phyloP scores from a whole-genome alignment of 2,329 filamentous ascomycete genomes.

The Botrytis byssoidea region DNA sequence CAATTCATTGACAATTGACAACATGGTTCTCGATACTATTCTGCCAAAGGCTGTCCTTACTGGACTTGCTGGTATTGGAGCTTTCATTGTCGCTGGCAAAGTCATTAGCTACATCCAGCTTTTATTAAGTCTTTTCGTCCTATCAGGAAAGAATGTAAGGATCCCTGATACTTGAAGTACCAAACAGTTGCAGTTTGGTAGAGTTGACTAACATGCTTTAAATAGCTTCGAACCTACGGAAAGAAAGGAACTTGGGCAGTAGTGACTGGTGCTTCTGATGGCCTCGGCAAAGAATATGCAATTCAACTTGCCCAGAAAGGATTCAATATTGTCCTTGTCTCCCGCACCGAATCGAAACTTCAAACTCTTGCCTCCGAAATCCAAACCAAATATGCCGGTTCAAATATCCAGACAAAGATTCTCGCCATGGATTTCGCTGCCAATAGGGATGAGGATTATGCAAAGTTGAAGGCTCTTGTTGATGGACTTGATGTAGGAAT shows the following conservation, averaged over 20 bases:
- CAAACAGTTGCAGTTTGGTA: not conserved
- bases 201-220: not conserved
- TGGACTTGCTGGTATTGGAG: slow-evolving; percentile 52
- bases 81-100: slow-evolving; percentile 56
- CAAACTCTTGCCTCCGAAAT: slow-evolving; percentile 74
- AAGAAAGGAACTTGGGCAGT: slow-evolving; percentile 91
- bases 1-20: not conserved
- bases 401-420: slow-evolving; percentile 67
- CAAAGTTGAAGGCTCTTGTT: slow-evolving; percentile 65
- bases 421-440: slow-evolving; percentile 89
- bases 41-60: slow-evolving; percentile 28
- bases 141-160: slow-evolving; percentile 59
- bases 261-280: slow-evolving; percentile 92
- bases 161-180: not conserved
- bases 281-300: slow-evolving; percentile 94
- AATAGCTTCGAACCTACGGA: slow-evolving; percentile 82
- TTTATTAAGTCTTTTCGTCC: slow-evolving; percentile 65
- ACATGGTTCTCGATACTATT: slow-evolving; percentile 27
- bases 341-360: slow-evolving; percentile 92
- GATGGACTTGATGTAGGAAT: slow-evolving; percentile 77
- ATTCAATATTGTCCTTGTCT: slow-evolving; percentile 93
- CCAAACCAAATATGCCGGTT: slow-evolving; percentile 61
- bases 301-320: slow-evolving; percentile 85
- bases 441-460: slow-evolving; percentile 78
- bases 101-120: slow-evolving; percentile 59